These are phyloP conservation scores for Camellia sinensis DNA, from an alignment of 148 eudicot genomes.

Conservation along the genomic window DNA sequence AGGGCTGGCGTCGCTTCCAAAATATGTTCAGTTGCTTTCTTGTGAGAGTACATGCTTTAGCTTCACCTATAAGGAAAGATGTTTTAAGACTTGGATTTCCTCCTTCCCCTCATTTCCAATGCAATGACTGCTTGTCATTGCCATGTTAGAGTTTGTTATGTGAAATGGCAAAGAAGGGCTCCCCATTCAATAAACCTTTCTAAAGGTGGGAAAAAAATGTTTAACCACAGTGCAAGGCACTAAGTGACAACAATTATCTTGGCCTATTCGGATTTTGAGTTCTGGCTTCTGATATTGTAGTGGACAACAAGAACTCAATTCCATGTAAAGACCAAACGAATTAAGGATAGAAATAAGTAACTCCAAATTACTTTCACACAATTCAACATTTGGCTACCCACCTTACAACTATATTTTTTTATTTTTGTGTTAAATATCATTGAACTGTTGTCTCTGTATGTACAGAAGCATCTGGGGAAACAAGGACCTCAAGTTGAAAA, in stretches of 20 bases:
- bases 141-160: not conserved
- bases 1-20: not conserved
- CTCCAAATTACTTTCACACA: not conserved
- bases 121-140: too few species aligned
- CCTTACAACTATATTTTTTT: not conserved
- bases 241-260: not conserved
- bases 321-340: not conserved
- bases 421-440: not conserved
- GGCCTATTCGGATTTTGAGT: not conserved
- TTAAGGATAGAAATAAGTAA: not conserved
- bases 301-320: not conserved
- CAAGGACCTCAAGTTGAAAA: conserved; percentile 36
- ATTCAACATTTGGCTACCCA: not conserved
- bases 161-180: not conserved
- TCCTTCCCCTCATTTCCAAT: too few species aligned
- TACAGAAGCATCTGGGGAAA: conserved; percentile 34
- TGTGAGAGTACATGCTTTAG: not conserved
- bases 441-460: conserved; percentile 13
- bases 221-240: not conserved
- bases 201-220: not conserved
- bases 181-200: not conserved
- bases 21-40: not conserved
- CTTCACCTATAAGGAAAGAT: not conserved
- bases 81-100: not conserved
- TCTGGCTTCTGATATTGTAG: not conserved